phyloP scores from a whole-genome alignment of 768 basidiomycete genomes.

The Xanthoconium purpureum region DNA sequence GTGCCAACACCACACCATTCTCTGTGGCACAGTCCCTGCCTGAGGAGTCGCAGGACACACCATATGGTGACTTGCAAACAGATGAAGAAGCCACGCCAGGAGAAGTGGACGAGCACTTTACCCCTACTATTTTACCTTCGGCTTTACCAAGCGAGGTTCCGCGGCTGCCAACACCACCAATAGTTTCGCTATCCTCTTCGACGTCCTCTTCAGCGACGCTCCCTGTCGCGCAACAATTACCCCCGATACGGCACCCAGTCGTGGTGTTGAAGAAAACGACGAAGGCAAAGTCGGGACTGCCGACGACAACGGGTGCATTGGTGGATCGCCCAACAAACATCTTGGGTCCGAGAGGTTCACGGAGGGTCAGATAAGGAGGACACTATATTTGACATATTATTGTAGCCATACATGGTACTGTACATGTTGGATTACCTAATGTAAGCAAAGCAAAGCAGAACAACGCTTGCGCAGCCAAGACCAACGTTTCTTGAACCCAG shows the following conservation, averaged over 20 bases:
- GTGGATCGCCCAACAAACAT: constrained; percentile 35
- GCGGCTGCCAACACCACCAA: constrained; percentile 21
- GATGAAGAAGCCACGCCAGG: constrained; percentile 26
- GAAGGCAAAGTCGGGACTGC: constrained; percentile 21
- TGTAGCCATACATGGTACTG: neutral
- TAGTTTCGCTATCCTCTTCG: constrained; percentile 37
- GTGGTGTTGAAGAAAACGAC: constrained; percentile 22
- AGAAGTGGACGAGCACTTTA: constrained; percentile 17
- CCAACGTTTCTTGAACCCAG: neutral
- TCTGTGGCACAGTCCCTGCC: constrained; percentile 37
- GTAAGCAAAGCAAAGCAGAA: neutral
- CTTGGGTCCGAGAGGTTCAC: constrained; percentile 32
- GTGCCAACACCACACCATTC: constrained; percentile 36
- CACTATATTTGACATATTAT: neutral
- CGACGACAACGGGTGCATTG: constrained; percentile 26
- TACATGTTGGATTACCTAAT: constrained; percentile 25
- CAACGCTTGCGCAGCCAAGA: constrained; percentile 1
- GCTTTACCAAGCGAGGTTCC: constrained; percentile 1
- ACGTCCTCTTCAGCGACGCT: constrained; percentile 37
- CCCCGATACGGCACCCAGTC: constrained; percentile 1
- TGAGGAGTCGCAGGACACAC: constrained; percentile 23
- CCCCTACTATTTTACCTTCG: constrained; percentile 15
- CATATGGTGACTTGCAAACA: constrained; percentile 12
- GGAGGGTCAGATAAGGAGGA: constrained; percentile 23
- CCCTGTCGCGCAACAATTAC: constrained; percentile 14